Evolutionary conservation across 257 asterid genomes (phyloP).

Genomic region (Jacaranda mimosifolia): DNA sequence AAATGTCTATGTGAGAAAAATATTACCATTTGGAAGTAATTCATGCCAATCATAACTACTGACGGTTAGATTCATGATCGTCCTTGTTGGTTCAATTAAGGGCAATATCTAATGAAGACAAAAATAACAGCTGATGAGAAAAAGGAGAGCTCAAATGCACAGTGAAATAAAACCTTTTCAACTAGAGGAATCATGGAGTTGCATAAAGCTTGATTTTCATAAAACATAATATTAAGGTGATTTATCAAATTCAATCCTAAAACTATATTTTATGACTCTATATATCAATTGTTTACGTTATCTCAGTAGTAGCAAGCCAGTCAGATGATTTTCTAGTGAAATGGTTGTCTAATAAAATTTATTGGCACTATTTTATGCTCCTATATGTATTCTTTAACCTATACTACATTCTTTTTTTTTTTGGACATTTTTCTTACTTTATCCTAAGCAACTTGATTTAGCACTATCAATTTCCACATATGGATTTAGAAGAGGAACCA

Average conservation of each 20-base stretch:
- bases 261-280: neutral
- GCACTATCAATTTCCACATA: neutral
- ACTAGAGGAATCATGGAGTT: slow-evolving; percentile 6
- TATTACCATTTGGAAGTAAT: slow-evolving; percentile 85
- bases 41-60: slow-evolving; percentile 94
- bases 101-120: slow-evolving; percentile 79
- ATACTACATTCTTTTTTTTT: no score
- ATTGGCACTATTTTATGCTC: neutral
- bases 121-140: neutral
- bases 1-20: slow-evolving; percentile 27
- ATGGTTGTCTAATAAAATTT: neutral
- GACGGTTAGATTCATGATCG: slow-evolving; percentile 73
- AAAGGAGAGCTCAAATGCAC: slow-evolving; percentile 11
- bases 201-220: neutral
- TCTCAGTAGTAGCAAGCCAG: neutral
- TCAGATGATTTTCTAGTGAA: neutral
- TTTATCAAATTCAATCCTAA: neutral
- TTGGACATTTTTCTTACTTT: no score
- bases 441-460: slow-evolving; percentile 16
- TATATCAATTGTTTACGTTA: neutral
- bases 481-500: neutral
- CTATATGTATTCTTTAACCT: neutral
- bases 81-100: slow-evolving; percentile 82
- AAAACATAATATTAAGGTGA: neutral
- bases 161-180: neutral